Base-by-base conservation (phyloP, 371 early-diverging fungal species). In the Capniomyces stellatus region DNA sequence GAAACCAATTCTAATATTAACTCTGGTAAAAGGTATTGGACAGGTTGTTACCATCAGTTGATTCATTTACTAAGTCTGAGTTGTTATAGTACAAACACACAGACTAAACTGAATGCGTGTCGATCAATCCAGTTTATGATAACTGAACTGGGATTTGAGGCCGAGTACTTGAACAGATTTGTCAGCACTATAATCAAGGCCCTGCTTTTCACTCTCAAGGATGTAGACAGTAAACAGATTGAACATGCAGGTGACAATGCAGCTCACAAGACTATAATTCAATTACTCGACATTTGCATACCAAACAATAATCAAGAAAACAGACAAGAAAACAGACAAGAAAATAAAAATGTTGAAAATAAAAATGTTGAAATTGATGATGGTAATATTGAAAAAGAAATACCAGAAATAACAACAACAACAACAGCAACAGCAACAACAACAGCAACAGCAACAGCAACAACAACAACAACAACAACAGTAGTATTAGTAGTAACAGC, bases 111-210 rank as follows among this genome's bases (percentile, higher is more conserved):
- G 25, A 90, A 91, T 27, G 97, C 94, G 0, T 90, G 91, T 61
- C 65, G 75, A 28, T 94, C 96, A 1, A 89, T 98, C 41, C 77
- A 81, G 0, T 70, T 89, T 43, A 72, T 91, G 58, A 79, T 81
- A 43, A 77, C 83, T 0, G 75, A 85, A 54, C 71, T 97, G 18
- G 80, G 85, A 29, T 72, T 93, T 67, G 87, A 90, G 3, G 75
- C 74, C 2, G 70, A 74, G 27, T 98, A 96, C 95, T 78, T 95
- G 74, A 67, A 87, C 10, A 85, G 84, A 27, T 92, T 90, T 64
- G 86, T 92, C 52, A 69, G 91, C 2, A 94, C 92, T 47, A 89
- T 95, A 56, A 85, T 88, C 56, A 85, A 85, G 54, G 84, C 94
- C 0, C 63, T 98, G 24, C 64, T 98, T 3, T 95, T 86, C 60